phyloP scores from a whole-genome alignment of 495 filamentous ascomycete genomes.

The Hypoxylon perforatum region DNA sequence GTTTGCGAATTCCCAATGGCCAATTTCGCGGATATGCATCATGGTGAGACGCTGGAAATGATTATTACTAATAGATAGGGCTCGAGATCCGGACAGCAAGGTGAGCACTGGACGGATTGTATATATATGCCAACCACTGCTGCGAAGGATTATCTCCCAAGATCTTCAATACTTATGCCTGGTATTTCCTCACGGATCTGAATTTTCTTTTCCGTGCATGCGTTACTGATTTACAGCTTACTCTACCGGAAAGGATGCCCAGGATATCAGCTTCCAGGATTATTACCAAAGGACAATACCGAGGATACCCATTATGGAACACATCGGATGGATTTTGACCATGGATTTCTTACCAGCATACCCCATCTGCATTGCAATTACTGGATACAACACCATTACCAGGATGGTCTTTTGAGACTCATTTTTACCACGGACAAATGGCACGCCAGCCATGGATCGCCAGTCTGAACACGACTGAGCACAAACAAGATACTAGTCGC shows the following conservation, averaged over 20 bases:
- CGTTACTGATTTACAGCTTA: constrained; percentile 35
- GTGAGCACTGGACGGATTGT: constrained; percentile 60
- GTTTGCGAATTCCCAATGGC: constrained; percentile 42
- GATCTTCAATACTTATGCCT: constrained; percentile 31
- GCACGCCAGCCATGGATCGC: constrained; percentile 39
- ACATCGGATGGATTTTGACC: constrained; percentile 13
- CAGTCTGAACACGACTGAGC: constrained; percentile 26
- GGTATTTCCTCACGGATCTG: constrained; percentile 39
- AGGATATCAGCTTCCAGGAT: constrained; percentile 19
- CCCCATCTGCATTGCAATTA: constrained; percentile 16
- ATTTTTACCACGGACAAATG: constrained; percentile 27
- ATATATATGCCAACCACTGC: constrained; percentile 56
- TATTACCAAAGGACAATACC: constrained; percentile 18
- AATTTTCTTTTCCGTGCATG: constrained; percentile 28
- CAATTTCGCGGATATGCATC: constrained; percentile 41
- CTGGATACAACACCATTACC: constrained; percentile 22
- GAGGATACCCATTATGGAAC: constrained; percentile 10
- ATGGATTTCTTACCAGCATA: constrained; percentile 12
- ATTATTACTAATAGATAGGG: constrained; percentile 50
- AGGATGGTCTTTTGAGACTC: constrained; percentile 8
- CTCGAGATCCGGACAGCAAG: constrained; percentile 59
- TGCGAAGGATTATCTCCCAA: constrained; percentile 50
- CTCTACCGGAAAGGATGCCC: constrained; percentile 6
- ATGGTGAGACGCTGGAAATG: constrained; percentile 45
- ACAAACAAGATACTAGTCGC: constrained; percentile 15